These are phyloP conservation scores for Soucietia sequanensis DNA, from an alignment of 805 yeast genomes.

Conservation along the genomic window DNA sequence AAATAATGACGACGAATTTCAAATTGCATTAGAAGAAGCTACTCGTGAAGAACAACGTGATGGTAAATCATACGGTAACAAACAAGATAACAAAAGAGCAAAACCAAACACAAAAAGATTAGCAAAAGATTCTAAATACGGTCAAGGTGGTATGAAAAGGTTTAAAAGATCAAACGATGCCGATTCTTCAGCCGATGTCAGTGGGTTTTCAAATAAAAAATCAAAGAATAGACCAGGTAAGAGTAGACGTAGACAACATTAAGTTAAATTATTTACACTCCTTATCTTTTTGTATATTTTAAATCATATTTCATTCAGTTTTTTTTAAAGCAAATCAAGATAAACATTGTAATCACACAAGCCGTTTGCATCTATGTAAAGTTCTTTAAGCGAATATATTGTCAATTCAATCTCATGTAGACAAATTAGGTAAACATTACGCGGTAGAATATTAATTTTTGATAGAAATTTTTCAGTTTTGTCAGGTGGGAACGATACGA, in stretches of 20 bases:
- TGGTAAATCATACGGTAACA: constrained; percentile 26
- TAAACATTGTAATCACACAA: no score
- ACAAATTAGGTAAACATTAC: no score
- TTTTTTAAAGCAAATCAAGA: constrained; percentile 3
- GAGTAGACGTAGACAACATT: constrained; percentile 35
- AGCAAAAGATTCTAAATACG: constrained; percentile 73
- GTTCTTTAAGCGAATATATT: no score
- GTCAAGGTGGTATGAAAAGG: constrained; percentile 77
- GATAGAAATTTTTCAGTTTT: no score
- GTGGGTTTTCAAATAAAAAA: constrained; percentile 52
- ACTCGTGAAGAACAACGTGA: constrained; percentile 51
- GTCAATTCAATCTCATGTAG: no score
- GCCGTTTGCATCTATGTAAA: no score
- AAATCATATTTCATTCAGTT: no score
- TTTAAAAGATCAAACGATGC: constrained; percentile 72
- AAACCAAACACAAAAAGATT: constrained; percentile 64
- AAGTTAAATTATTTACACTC: no score
- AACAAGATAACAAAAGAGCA: constrained; percentile 46
- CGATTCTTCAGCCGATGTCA: constrained; percentile 64
- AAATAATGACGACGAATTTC: constrained; percentile 68
- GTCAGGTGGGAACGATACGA: no score
- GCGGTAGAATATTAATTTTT: no score
- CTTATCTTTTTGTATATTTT: no score
- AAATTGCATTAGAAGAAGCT: constrained; percentile 90
- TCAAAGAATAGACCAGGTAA: constrained; percentile 43